These are phyloP conservation scores for Funneliformis geosporum DNA, from an alignment of 192 early-diverging fungal genomes.

Conservation along the genomic window DNA sequence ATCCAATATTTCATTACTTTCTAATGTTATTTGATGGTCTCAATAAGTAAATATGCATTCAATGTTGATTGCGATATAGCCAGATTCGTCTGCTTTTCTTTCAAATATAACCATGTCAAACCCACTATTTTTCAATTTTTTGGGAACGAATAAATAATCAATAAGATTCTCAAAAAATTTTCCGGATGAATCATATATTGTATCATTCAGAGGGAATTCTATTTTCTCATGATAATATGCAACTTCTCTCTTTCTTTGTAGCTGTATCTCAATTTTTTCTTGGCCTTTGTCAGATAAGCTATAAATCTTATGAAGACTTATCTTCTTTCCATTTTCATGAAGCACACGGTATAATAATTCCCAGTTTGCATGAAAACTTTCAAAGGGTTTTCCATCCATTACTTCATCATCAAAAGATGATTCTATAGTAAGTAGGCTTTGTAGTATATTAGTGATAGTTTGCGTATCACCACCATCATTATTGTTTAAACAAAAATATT, in stretches of 20 bases:
- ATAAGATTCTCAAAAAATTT: neutral
- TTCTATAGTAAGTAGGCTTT: neutral
- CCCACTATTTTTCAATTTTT: neutral
- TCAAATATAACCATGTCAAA: conserved; percentile 25
- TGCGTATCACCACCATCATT: neutral
- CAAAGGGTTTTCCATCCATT: neutral
- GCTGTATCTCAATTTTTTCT: neutral
- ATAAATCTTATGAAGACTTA: conserved; percentile 12
- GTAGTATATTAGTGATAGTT: conserved; percentile 1
- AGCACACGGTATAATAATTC: neutral
- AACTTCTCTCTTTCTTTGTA: too few relatives aligned
- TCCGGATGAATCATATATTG: neutral
- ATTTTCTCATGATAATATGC: neutral
- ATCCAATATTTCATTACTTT: neutral
- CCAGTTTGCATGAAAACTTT: neutral
- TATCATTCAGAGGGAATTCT: neutral
- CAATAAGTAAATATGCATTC: conserved; percentile 16
- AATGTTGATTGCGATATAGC: conserved; percentile 20
- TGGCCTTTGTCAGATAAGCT: neutral
- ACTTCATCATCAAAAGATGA: neutral
- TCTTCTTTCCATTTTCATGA: neutral
- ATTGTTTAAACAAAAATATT: conserved; percentile 12
- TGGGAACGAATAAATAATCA: conserved; percentile 4
- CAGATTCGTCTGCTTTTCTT: neutral
- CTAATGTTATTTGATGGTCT: neutral